Evolutionary conservation across 306 rosid species (phyloP).

Genomic region (Inga leiocalycina): DNA sequence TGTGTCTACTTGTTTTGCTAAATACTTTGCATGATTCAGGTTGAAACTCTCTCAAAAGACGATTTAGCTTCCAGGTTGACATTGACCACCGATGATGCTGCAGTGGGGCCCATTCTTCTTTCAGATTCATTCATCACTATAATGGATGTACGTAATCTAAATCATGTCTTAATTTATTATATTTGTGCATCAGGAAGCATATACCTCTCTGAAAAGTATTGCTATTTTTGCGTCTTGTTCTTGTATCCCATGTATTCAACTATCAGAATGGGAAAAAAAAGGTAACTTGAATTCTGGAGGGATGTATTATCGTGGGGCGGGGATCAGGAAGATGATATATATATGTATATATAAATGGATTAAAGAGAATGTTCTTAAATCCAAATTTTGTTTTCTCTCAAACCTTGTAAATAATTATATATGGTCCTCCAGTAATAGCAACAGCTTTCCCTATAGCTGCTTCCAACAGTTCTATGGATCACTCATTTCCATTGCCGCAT

Average conservation of each 20-base stretch:
- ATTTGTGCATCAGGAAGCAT: slow-evolving; percentile 20
- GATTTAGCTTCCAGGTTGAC: slow-evolving; percentile 96
- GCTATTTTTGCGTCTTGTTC: slow-evolving; percentile 3
- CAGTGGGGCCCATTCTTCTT: slow-evolving; percentile 76
- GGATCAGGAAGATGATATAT: not conserved
- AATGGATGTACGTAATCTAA: slow-evolving; percentile 86
- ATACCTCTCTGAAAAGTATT: not conserved
- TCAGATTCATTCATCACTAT: slow-evolving; percentile 84
- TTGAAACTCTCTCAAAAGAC: slow-evolving; percentile 89
- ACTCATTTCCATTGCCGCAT: no score
- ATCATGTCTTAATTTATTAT: slow-evolving; percentile 22
- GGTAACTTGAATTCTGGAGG: not conserved
- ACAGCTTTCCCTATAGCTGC: not conserved
- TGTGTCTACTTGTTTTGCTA: not conserved
- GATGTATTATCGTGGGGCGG: not conserved
- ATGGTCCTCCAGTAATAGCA: not conserved
- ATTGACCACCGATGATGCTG: slow-evolving; percentile 81
- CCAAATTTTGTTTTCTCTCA: not conserved
- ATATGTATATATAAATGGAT: not conserved
- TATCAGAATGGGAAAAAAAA: not conserved
- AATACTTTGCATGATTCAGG: slow-evolving; percentile 50
- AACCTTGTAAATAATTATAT: not conserved
- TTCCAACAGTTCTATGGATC: not conserved
- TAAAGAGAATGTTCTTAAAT: not conserved
- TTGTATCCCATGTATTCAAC: slow-evolving; percentile 9